These are phyloP conservation scores for Populus tomentosa DNA, from an alignment of 441 rosid species.

Conservation along the genomic window DNA sequence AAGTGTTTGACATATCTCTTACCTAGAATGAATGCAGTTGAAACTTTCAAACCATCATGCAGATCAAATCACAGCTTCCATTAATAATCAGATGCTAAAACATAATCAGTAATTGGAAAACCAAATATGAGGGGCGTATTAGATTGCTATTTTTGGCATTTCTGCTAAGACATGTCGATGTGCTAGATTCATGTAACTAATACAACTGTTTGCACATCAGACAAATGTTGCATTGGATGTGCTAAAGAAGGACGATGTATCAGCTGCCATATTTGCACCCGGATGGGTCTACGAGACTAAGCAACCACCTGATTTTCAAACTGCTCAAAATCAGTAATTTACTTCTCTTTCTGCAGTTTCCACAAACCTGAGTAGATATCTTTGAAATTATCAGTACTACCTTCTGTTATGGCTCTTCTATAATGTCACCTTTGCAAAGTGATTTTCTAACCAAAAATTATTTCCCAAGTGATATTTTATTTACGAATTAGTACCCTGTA, in stretches of 20 bases:
- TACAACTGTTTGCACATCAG: conserved; percentile 32
- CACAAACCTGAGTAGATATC: neutral
- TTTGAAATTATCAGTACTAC: neutral
- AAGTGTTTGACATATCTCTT: neutral
- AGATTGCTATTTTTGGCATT: neutral
- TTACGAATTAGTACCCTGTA: neutral
- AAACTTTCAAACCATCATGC: neutral
- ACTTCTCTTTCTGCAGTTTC: conserved; percentile 14
- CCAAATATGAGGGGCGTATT: neutral
- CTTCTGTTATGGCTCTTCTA: neutral
- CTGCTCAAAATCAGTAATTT: conserved; percentile 77
- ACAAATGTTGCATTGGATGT: conserved; percentile 70
- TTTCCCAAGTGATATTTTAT: neutral
- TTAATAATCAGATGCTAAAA: neutral
- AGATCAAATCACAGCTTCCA: neutral
- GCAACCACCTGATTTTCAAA: conserved; percentile 70
- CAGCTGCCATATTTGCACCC: conserved; percentile 90
- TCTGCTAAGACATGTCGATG: neutral
- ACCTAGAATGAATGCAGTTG: neutral
- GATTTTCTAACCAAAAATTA: neutral
- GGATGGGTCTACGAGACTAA: conserved; percentile 82
- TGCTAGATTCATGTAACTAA: neutral
- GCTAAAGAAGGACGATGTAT: conserved; percentile 57
- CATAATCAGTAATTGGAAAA: neutral
- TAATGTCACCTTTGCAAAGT: neutral